These are phyloP conservation scores for Phytophthora boehmeriae DNA, from an alignment of 352 stramenopile species.

Conservation along the genomic window DNA sequence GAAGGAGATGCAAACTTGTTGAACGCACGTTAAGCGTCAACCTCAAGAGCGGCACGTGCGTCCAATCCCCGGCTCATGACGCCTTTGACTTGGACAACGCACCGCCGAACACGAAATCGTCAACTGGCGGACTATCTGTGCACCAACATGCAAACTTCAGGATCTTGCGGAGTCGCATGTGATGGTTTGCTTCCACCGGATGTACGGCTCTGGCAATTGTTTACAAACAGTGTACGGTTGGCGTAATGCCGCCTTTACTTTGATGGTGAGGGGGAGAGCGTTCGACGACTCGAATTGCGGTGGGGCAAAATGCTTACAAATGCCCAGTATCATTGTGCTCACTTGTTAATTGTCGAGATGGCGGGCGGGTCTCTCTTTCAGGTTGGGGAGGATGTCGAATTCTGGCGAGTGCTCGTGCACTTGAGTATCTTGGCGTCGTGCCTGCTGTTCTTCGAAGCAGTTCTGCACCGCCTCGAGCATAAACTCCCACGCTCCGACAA, in stretches of 20 bases:
- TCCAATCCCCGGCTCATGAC: too few species aligned
- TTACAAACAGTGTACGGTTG: neutral
- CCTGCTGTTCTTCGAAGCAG: neutral
- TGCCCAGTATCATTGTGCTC: neutral
- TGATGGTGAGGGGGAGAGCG: neutral
- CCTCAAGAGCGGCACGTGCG: too few species aligned
- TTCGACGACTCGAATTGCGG: neutral
- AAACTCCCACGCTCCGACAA: neutral
- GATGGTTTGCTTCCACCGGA: neutral
- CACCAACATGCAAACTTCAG: too few species aligned
- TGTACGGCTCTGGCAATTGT: neutral
- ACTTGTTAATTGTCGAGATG: neutral
- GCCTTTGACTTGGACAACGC: too few species aligned
- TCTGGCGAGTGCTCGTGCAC: constrained; percentile 1
- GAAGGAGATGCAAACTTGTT: too few species aligned
- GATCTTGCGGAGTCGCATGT: neutral
- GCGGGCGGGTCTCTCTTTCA: neutral
- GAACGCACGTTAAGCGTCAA: too few species aligned
- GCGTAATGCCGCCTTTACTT: neutral
- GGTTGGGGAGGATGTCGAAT: neutral
- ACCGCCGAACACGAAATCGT: too few species aligned
- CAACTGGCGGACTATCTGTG: too few species aligned
- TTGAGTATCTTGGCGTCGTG: constrained; percentile 1
- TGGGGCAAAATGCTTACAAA: neutral
- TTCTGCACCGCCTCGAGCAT: neutral